Percentiles rank a stretch among this genome's conserved stretches.
Evolutionary conservation across 768 basidiomycete genomes (phyloP).

Genomic region (Termitomyces sp.): DNA sequence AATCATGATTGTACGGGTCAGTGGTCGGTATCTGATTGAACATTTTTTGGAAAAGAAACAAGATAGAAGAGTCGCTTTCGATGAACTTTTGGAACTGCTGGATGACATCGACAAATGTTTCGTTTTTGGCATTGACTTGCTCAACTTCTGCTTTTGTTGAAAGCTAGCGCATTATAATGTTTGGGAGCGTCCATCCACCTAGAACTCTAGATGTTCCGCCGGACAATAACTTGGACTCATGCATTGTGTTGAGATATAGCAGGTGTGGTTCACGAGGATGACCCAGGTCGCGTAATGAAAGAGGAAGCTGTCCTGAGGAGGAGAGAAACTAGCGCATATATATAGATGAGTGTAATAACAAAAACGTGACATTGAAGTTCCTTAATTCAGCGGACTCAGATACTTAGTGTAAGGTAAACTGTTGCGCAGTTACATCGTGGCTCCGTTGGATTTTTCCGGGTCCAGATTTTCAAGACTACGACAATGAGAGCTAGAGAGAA

Average conservation of each 20-base stretch:
- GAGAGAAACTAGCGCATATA: neutral
- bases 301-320: neutral
- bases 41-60: constrained; percentile 8
- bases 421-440: neutral
- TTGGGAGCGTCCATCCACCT: constrained; percentile 4
- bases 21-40: constrained; percentile 9
- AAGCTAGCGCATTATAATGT: constrained; percentile 2
- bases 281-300: neutral
- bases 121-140: neutral
- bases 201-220: neutral
- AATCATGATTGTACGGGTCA: constrained; percentile 1
- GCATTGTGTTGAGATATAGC: neutral
- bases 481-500: neutral
- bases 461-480: neutral
- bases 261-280: neutral
- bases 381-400: neutral
- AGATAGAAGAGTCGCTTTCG: constrained; percentile 4
- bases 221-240: neutral
- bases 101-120: constrained; percentile 1
- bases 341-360: neutral
- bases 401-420: neutral
- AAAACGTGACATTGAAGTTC: neutral
- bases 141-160: neutral
- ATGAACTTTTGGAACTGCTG: constrained; percentile 7
- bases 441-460: neutral